Percentiles rank a stretch among this genome's conserved stretches.
phyloP scores from a whole-genome alignment of 2,329 filamentous ascomycete genomes.

The Phaeosphaeriaceae sp. region DNA sequence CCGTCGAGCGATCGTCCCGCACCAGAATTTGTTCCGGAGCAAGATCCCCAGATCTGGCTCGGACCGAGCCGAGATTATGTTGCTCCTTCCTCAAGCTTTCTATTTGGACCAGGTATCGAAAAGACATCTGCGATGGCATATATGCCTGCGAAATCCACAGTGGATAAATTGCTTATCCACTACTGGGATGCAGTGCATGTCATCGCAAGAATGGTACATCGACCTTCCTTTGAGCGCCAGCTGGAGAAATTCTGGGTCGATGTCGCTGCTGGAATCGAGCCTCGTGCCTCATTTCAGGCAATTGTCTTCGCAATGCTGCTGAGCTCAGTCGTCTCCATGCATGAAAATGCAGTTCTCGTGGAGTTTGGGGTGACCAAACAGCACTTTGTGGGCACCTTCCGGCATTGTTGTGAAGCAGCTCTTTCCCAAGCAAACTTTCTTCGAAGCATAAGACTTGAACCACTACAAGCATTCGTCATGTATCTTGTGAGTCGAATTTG shows the following conservation, averaged over 20 bases:
- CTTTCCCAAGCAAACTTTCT: constrained; percentile 74
- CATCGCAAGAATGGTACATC: constrained; percentile 71
- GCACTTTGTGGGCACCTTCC: constrained; percentile 62
- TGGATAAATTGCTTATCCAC: constrained; percentile 68
- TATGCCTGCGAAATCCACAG: constrained; percentile 64
- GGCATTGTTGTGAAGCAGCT: constrained; percentile 69
- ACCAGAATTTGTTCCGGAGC: constrained; percentile 16
- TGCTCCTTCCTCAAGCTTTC: constrained; percentile 70
- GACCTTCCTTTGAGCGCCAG: constrained; percentile 69
- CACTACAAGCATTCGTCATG: constrained; percentile 77
- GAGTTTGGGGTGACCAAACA: constrained; percentile 65
- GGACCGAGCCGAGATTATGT: constrained; percentile 71
- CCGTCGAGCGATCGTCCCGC: constrained; percentile 20
- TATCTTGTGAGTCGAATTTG: constrained; percentile 65
- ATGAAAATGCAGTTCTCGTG: constrained; percentile 58
- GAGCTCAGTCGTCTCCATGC: constrained; percentile 71
- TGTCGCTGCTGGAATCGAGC: constrained; percentile 66
- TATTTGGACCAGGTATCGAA: constrained; percentile 63
- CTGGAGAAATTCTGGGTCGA: constrained; percentile 72
- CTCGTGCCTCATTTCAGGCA: constrained; percentile 69
- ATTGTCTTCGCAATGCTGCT: constrained; percentile 74
- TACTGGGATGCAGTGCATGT: constrained; percentile 74
- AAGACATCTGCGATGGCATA: constrained; percentile 62
- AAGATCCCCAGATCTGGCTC: constrained; percentile 57
- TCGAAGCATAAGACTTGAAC: constrained; percentile 74